A percentile compares a stretch with the other conserved stretches of the same genome.
These are phyloP conservation scores for Cordyceps farinosa DNA, from an alignment of 2,329 filamentous ascomycete genomes.

Conservation along the genomic window DNA sequence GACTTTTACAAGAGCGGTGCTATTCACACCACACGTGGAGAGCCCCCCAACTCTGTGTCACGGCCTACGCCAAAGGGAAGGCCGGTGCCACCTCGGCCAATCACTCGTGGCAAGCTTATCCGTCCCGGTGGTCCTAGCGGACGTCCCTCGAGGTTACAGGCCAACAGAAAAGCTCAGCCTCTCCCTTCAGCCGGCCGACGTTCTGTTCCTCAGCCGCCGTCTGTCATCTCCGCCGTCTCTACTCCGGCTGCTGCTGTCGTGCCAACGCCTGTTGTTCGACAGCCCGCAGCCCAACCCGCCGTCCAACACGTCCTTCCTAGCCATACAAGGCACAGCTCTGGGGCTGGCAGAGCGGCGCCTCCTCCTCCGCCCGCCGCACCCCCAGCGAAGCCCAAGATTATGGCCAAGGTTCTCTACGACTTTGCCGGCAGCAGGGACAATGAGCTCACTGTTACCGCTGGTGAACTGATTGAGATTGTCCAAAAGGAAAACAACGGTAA, in stretches of 20 bases:
- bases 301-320: constrained; percentile 34
- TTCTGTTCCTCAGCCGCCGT: constrained; percentile 34
- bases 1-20: constrained; percentile 94
- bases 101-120: constrained; percentile 89
- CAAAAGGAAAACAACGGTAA: constrained; percentile 93
- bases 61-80: constrained; percentile 83
- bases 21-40: constrained; percentile 81
- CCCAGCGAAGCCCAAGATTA: constrained; percentile 61
- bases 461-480: constrained; percentile 82
- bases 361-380: constrained; percentile 67
- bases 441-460: constrained; percentile 75
- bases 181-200: constrained; percentile 37
- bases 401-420: constrained; percentile 88
- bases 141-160: constrained; percentile 68
- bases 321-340: constrained; percentile 54
- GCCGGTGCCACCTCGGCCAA: constrained; percentile 80
- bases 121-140: constrained; percentile 84
- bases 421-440: constrained; percentile 82
- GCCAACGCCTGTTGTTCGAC: constrained; percentile 20
- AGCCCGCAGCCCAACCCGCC: constrained; percentile 18
- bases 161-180: constrained; percentile 43
- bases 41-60: constrained; percentile 77
- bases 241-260: constrained; percentile 21
- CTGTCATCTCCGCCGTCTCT: constrained; percentile 30
- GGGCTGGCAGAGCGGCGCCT: constrained; percentile 54